Evolutionary conservation across 768 basidiomycete genomes (phyloP), one percentile per base, ranked within the genome.

Genomic region (Rhodocollybia butyracea): DNA sequence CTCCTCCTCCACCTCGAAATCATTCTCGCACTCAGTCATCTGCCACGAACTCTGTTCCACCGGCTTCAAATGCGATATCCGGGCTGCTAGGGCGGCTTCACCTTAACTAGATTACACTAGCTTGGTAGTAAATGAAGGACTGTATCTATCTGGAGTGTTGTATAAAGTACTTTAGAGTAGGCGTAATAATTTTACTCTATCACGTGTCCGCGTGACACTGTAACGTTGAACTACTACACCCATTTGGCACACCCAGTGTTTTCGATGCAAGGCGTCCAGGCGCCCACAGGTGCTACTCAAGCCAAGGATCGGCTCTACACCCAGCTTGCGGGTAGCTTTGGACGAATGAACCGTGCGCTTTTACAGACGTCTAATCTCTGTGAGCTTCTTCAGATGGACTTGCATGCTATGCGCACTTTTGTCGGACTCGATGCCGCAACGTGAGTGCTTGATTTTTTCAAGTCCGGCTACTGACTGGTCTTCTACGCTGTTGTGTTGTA

Each of bases 341-440:
- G 80, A 27, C 75, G 85, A 46, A 84, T 93, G 69, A 82, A 85
- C 47, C 71, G 81, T 19, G 84, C 86, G 0, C 77, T 93, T 46
- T 75, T 78, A 24, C 86, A 84, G 60, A 90, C 91, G 1, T 86
- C 89, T 34, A 85, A 85, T 61, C 76, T 92, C 22, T 87, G 89
- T 68, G 89, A 87, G 64, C 81, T 84, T 52, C 76, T 94, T 60
- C 84, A 89, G 59, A 76, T 81, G 42, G 89, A 91, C 71, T 69
- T 94, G 51, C 80, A 87, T 55, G 84, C 88, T 15, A 92, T 93
- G 90, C 73, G 82, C 53, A 83, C 82, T 29, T 84, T 94, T 59
- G 86, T 90, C 13, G 88, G 87, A 1, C 75, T 85, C 46, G 88
- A 91, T 67, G 89, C 87, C 19, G 87, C 91, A 52, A 92, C 91